These are phyloP conservation scores for Paecilomyces niveus DNA, from an alignment of 2,329 filamentous ascomycete species.

Conservation along the genomic window DNA sequence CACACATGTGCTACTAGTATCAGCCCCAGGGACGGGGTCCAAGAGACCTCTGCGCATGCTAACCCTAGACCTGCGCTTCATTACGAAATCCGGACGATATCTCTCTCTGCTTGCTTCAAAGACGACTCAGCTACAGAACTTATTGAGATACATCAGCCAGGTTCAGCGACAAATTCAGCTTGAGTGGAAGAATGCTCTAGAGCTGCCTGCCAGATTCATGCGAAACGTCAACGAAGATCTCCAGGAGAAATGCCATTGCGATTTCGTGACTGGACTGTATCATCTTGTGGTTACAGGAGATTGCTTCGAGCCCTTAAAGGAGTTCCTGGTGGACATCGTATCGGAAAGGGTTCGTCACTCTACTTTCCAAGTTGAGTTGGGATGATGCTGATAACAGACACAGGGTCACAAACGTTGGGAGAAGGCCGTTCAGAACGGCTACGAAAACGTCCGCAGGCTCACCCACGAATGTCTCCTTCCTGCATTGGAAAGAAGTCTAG, in stretches of 20 bases:
- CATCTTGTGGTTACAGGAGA: conserved; percentile 80
- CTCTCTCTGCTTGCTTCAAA: conserved; percentile 79
- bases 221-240: conserved; percentile 70
- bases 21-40: conserved; percentile 26
- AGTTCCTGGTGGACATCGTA: conserved; percentile 83
- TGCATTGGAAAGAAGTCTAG: conserved; percentile 71
- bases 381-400: conserved; percentile 7
- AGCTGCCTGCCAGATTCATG: conserved; percentile 72
- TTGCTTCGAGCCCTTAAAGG: conserved; percentile 65
- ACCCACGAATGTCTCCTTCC: conserved; percentile 85
- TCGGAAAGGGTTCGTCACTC: conserved; percentile 59
- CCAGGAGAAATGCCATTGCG: conserved; percentile 55
- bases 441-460: conserved; percentile 68
- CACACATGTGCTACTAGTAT: conserved; percentile 65
- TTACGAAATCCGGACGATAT: conserved; percentile 66
- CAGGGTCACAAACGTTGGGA: conserved; percentile 95
- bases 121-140: conserved; percentile 76
- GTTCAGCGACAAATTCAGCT: conserved; percentile 69
- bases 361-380: neutral
- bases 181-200: conserved; percentile 77
- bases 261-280: conserved; percentile 69
- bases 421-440: conserved; percentile 69
- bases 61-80: conserved; percentile 75
- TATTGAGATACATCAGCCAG: conserved; percentile 78
- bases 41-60: conserved; percentile 52